phyloP scores from a whole-genome alignment of 2,329 filamentous ascomycete species.

The Cordyceps cateniannulata region DNA sequence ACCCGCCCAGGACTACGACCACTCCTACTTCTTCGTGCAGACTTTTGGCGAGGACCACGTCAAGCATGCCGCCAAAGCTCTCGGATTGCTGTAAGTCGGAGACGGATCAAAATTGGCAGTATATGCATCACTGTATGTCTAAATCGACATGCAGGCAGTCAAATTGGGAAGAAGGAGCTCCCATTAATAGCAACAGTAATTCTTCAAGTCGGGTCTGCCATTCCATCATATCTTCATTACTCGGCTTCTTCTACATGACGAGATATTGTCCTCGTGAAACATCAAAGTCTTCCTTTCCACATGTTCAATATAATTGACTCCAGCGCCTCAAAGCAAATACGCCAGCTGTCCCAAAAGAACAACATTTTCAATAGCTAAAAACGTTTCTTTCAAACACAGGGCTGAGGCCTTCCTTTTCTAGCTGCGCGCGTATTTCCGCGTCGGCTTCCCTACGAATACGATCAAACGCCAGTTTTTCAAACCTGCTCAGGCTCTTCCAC shows the following conservation, averaged over 20 bases:
- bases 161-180: background rate
- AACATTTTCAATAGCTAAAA: background rate
- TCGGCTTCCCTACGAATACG: slow-evolving; percentile 65
- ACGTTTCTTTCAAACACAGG: slow-evolving; percentile 33
- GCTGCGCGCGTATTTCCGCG: slow-evolving; percentile 40
- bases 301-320: background rate
- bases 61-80: slow-evolving; percentile 81
- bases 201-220: background rate
- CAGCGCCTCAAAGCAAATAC: background rate
- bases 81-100: slow-evolving; percentile 34
- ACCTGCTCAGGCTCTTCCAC: slow-evolving; percentile 80
- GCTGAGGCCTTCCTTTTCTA: slow-evolving; percentile 38
- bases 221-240: background rate
- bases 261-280: background rate
- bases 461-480: slow-evolving; percentile 80
- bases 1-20: slow-evolving; percentile 68
- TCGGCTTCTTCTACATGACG: background rate
- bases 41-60: slow-evolving; percentile 87
- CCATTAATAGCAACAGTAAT: background rate
- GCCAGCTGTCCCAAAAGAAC: background rate
- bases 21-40: slow-evolving; percentile 96
- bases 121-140: background rate
- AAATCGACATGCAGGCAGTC: background rate
- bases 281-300: background rate
- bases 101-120: background rate